phyloP scores from a whole-genome alignment of 73 alveolate species.

The Tetrahymena elliotti region DNA sequence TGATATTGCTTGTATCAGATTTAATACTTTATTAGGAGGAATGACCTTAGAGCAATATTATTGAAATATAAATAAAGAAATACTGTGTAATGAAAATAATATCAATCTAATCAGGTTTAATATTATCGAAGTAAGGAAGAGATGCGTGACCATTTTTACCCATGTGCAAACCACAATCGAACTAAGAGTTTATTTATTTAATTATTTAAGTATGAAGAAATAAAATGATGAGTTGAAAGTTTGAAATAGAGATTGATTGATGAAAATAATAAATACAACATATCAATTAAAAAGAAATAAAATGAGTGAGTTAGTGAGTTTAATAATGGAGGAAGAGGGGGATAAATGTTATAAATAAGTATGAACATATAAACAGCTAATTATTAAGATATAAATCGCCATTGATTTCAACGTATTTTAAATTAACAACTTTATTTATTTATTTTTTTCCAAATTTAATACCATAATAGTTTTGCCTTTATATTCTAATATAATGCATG shows the following conservation, averaged over 20 bases:
- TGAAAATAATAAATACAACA: background rate
- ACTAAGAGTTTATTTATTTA: background rate
- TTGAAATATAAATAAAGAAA: background rate
- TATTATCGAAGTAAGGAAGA: constrained; percentile 30
- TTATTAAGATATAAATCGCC: background rate
- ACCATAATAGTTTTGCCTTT: constrained; percentile 22
- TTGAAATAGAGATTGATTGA: background rate
- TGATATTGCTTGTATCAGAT: constrained; percentile 6
- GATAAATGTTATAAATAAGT: background rate
- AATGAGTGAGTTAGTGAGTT: background rate
- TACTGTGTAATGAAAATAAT: background rate
- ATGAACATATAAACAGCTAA: background rate
- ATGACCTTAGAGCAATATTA: background rate
- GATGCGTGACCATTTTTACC: constrained; percentile 29
- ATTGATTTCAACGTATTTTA: background rate
- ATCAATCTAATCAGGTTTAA: background rate
- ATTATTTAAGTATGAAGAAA: background rate
- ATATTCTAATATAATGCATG: constrained; percentile 8
- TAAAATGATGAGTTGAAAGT: background rate
- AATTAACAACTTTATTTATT: background rate
- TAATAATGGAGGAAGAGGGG: background rate
- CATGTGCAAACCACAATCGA: constrained; percentile 43
- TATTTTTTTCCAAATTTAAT: background rate
- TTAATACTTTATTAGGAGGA: background rate
- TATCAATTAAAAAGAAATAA: background rate